phyloP scores from a whole-genome alignment of 2,329 filamentous ascomycete genomes.

The Annulohypoxylon truncatum region DNA sequence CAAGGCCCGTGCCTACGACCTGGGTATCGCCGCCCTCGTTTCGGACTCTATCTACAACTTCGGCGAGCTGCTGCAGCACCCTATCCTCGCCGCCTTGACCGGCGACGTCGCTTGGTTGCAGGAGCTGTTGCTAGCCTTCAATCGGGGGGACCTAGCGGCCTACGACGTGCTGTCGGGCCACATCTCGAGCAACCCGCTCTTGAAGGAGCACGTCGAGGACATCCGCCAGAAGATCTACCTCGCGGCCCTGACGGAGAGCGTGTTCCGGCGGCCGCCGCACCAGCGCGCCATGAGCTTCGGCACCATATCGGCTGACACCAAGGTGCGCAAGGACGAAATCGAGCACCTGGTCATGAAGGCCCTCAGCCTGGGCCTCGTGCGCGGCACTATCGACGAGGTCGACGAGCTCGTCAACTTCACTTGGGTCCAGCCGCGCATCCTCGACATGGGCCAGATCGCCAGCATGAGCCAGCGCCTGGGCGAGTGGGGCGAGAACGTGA shows the following conservation, averaged over 20 bases:
- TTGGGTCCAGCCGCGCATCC: constrained; percentile 98
- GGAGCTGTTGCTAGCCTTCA: constrained; percentile 97
- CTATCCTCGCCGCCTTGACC: constrained; percentile 88
- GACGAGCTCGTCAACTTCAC: constrained; percentile 93
- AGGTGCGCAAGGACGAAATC: constrained; percentile 90
- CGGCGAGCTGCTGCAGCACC: constrained; percentile 96
- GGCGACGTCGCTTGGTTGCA: constrained; percentile 87
- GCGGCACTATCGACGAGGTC: constrained; percentile 96
- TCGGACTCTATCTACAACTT: constrained; percentile 99
- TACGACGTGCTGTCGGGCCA: constrained; percentile 87
- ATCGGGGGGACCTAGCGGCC: constrained; percentile 88
- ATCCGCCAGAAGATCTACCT: constrained; percentile 98
- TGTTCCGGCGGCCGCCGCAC: constrained; percentile 95
- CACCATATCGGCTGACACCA: constrained; percentile 90
- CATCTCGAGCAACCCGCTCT: constrained; percentile 81
- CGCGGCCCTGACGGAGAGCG: constrained; percentile 92
- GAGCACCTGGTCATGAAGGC: constrained; percentile 99
- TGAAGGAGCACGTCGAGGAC: constrained; percentile 83
- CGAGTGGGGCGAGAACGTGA: constrained; percentile 97
- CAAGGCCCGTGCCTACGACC: constrained; percentile 86
- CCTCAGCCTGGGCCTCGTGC: constrained; percentile 88
- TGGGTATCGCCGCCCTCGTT: constrained; percentile 90
- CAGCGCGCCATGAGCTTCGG: constrained; percentile 93
- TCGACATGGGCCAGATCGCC: constrained; percentile 95
- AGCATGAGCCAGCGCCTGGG: constrained; percentile 88